phyloP scores from a whole-genome alignment of 2,329 filamentous ascomycete genomes.

The Coniella lustricola region DNA sequence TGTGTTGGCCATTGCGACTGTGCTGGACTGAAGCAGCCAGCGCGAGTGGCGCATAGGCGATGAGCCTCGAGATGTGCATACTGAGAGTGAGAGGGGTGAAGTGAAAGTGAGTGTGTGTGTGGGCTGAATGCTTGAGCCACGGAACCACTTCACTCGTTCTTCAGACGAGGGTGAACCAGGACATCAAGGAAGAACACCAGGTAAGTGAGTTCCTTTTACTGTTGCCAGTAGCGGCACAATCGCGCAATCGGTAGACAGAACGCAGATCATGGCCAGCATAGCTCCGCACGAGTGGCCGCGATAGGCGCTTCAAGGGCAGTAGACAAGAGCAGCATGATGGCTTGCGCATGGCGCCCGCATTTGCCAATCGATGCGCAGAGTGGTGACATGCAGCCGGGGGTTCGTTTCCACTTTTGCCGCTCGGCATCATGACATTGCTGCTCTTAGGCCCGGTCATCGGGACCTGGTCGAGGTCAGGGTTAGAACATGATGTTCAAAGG shows the following conservation, averaged over 20 bases:
- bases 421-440: background rate
- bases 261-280: too few relatives aligned
- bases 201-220: too few relatives aligned
- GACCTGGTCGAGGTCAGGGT: too few relatives aligned
- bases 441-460: slow-evolving; percentile 2
- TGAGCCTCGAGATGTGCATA: slow-evolving; percentile 10
- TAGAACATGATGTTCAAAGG: too few relatives aligned
- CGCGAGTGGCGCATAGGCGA: slow-evolving; percentile 4
- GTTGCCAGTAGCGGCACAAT: too few relatives aligned
- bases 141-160: too few relatives aligned
- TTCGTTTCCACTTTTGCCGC: slow-evolving; percentile 1
- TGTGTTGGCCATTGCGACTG: background rate
- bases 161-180: too few relatives aligned
- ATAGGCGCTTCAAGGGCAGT: background rate
- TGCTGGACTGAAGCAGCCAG: slow-evolving; percentile 10
- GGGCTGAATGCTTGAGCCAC: too few relatives aligned
- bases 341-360: too few relatives aligned
- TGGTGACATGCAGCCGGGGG: slow-evolving; percentile 1
- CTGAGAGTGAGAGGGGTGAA: background rate
- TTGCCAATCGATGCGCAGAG: background rate
- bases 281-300: slow-evolving; percentile 4
- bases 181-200: too few relatives aligned
- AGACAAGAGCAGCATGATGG: background rate
- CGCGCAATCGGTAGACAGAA: too few relatives aligned
- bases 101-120: background rate